Evolutionary conservation across 306 rosid species (phyloP).

Genomic region (Datisca glomerata): DNA sequence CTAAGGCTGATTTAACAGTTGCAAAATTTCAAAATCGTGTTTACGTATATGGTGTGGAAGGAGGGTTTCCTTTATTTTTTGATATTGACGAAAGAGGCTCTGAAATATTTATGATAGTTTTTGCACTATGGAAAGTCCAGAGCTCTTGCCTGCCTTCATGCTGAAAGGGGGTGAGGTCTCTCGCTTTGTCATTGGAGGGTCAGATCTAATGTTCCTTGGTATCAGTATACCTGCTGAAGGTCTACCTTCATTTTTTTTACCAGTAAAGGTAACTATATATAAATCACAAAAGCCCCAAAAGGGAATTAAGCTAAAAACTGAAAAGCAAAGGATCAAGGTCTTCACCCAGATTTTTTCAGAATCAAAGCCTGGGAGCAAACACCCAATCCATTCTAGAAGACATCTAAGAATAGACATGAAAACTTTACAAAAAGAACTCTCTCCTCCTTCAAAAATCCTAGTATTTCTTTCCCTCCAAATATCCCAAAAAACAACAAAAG

Average conservation of each 20-base stretch:
- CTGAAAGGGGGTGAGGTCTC: slow-evolving; percentile 92
- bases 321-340: too few relatives aligned
- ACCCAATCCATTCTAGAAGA: too few relatives aligned
- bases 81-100: slow-evolving; percentile 77
- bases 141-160: slow-evolving; percentile 64
- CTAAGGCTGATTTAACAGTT: slow-evolving; percentile 71
- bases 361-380: too few relatives aligned
- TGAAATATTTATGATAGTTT: slow-evolving; percentile 74
- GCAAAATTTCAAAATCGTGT: slow-evolving; percentile 76
- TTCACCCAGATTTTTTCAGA: too few relatives aligned
- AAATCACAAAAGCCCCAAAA: too few relatives aligned
- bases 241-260: slow-evolving; percentile 58
- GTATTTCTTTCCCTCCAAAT: too few relatives aligned
- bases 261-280: too few relatives aligned
- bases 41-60: slow-evolving; percentile 57
- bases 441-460: too few relatives aligned
- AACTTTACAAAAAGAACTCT: too few relatives aligned
- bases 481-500: too few relatives aligned
- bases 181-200: slow-evolving; percentile 72
- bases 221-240: slow-evolving; percentile 70
- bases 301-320: too few relatives aligned
- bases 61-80: slow-evolving; percentile 70
- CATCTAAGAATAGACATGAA: too few relatives aligned
- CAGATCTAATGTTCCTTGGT: slow-evolving; percentile 97
- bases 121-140: slow-evolving; percentile 83